phyloP scores from a whole-genome alignment of 2,329 filamentous ascomycete genomes.

The Fusarium nematophilum region DNA sequence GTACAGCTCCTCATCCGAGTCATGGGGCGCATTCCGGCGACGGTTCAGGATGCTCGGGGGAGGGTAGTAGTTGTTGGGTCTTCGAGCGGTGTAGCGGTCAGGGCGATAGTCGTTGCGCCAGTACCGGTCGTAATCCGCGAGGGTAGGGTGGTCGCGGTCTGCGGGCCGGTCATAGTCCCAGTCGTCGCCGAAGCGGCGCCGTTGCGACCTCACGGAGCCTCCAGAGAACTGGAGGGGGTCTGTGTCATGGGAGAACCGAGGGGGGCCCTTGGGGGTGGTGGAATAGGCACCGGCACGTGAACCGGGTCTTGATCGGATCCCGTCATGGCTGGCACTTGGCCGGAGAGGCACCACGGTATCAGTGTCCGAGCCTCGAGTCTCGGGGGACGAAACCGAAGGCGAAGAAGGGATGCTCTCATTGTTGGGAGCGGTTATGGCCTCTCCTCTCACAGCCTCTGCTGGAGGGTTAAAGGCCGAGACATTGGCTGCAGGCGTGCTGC shows the following conservation, averaged over 20 bases:
- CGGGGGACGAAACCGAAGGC: constrained; percentile 16
- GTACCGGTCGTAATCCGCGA: constrained; percentile 41
- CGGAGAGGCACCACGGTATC: constrained; percentile 38
- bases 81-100: constrained; percentile 38
- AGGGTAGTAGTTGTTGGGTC: constrained; percentile 37
- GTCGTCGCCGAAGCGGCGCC: constrained; percentile 40
- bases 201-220: constrained; percentile 35
- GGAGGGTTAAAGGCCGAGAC: constrained; percentile 34
- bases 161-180: constrained; percentile 37
- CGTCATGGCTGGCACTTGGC: constrained; percentile 32
- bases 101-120: constrained; percentile 39
- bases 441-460: constrained; percentile 3
- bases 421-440: constrained; percentile 20
- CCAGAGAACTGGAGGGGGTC: constrained; percentile 37
- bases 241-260: constrained; percentile 35
- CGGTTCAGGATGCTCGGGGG: constrained; percentile 42
- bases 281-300: constrained; percentile 34
- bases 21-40: constrained; percentile 30
- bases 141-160: constrained; percentile 30
- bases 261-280: constrained; percentile 19
- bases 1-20: constrained; percentile 42
- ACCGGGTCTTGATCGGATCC: constrained; percentile 27
- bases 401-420: constrained; percentile 29
- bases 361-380: constrained; percentile 28
- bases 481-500: constrained; percentile 39